phyloP scores from a whole-genome alignment of 2,329 filamentous ascomycete species.

The Huntiella abstrusa region DNA sequence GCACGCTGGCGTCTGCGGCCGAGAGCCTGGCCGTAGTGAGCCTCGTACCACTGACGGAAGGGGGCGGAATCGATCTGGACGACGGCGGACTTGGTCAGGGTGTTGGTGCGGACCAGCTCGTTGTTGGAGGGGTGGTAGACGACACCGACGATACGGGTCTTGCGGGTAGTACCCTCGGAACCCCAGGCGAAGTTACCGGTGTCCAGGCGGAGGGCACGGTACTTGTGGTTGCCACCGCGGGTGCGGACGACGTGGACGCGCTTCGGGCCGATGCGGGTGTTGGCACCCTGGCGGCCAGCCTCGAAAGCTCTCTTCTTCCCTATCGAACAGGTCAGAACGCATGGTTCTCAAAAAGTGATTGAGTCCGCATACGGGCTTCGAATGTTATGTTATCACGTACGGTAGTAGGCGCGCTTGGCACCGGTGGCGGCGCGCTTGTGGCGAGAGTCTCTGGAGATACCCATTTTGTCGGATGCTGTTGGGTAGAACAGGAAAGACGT shows the following conservation, averaged over 20 bases:
- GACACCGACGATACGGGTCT: constrained; percentile 97
- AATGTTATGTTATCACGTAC: constrained; percentile 41
- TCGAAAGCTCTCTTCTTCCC: constrained; percentile 98
- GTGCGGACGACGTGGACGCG: constrained; percentile 92
- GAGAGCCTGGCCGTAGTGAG: constrained; percentile 85
- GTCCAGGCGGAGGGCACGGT: constrained; percentile 96
- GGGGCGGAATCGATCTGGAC: constrained; percentile 97
- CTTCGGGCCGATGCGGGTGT: constrained; percentile 97
- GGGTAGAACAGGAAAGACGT: constrained; percentile 14
- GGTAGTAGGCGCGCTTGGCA: constrained; percentile 90
- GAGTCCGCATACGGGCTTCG: constrained; percentile 45
- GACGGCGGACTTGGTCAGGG: constrained; percentile 95
- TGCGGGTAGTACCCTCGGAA: constrained; percentile 93
- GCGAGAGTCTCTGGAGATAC: constrained; percentile 99
- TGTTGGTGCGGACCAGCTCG: constrained; percentile 99
- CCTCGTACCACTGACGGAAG: constrained; percentile 99
- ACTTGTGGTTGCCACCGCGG: constrained; percentile 98
- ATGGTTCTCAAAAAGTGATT: constrained; percentile 27
- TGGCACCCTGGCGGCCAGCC: constrained; percentile 97
- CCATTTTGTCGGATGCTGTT: constrained; percentile 67
- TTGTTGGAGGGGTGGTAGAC: constrained; percentile 99
- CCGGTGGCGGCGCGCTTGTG: constrained; percentile 99
- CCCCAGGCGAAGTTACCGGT: constrained; percentile 99
- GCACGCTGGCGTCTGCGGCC: constrained; percentile 87
- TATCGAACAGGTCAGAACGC: constrained; percentile 58